A percentile compares a stretch with the other conserved stretches of the same genome.
phyloP scores from a whole-genome alignment of 257 asterid genomes.

The Ilex asprella region DNA sequence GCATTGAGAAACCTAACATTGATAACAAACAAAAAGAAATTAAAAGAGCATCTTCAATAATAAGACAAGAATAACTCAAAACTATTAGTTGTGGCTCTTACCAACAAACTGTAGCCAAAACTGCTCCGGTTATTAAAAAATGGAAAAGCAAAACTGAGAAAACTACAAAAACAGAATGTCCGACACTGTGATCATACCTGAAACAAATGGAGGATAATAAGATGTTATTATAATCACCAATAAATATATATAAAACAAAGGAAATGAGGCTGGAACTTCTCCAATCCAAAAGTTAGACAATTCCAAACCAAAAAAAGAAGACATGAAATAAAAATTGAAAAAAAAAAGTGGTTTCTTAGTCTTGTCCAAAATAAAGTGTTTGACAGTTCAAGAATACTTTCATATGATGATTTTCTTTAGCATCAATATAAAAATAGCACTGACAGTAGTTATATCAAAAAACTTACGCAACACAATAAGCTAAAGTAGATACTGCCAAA shows the following conservation, averaged over 20 bases:
- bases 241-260: not conserved
- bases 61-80: not conserved
- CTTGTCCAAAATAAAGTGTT: too few species aligned
- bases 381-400: not conserved
- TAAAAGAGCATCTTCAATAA: slow-evolving; percentile 2
- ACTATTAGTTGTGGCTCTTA: slow-evolving; percentile 28
- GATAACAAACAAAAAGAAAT: not conserved
- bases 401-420: not conserved
- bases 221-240: slow-evolving; percentile 17
- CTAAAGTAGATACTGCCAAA: slow-evolving; percentile 60
- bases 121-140: slow-evolving; percentile 71
- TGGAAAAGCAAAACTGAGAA: slow-evolving; percentile 76
- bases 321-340: not conserved
- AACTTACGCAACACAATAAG: slow-evolving; percentile 97
- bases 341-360: not conserved
- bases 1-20: not conserved
- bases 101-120: slow-evolving; percentile 93
- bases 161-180: slow-evolving; percentile 85
- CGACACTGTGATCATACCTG: slow-evolving; percentile 95
- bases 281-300: too few species aligned
- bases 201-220: slow-evolving; percentile 21
- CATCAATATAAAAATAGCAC: not conserved
- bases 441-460: not conserved
- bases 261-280: too few species aligned
- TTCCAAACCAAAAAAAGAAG: not conserved